Base-by-base conservation (phyloP, 345 rosid species). In the Salix koriyanagi region DNA sequence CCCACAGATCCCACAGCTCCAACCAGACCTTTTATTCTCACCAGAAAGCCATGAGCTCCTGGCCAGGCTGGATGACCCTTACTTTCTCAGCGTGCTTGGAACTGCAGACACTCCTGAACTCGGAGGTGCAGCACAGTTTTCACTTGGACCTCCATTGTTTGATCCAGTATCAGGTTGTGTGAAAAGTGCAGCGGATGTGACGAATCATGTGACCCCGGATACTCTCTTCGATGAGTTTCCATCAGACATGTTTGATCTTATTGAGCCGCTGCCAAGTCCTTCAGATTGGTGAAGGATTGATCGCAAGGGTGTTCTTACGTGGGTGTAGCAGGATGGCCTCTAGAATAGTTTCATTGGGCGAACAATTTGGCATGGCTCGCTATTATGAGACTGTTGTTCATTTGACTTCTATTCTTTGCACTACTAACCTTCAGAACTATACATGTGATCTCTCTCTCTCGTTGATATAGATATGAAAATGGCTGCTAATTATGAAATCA, bases 151-250 rank as follows among this genome's bases (percentile, higher is more conserved):
- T 54, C 83, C 93, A 42, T 84, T 91, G 72, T 79, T 84, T 6
- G 90, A 89, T 78, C 85, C 88, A 3, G 72, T 75, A 0, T 71
- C 80, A 76, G 74, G 88, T 71, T 71, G 77, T 62, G 28, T 68
- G 68, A 67, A 77, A 68, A 75, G 65, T 58, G 69, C 58, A 18
- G 82, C 72, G 28, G 84, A 87, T 30, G 88, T 76, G n/a, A 46
- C 48, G 39, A 75, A 61, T 37, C 42, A 54, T 1, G 76, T 7
- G 32, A 74, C 78, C 16, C 81, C 87, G 4, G 91, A 88, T 44
- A 69, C 84, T 19, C 89, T 92, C 85, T 89, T 90, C 10, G 94
- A 93, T 23, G 96, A 91, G 82, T 88, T 93, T 65, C 97, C 99
- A 0, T 67, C 88, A 0, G 95, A 90, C 77, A 82, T 92, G 85